Conservation (phyloP, 169 alveolate genomes). For the Plasmodium vivax region DNA sequence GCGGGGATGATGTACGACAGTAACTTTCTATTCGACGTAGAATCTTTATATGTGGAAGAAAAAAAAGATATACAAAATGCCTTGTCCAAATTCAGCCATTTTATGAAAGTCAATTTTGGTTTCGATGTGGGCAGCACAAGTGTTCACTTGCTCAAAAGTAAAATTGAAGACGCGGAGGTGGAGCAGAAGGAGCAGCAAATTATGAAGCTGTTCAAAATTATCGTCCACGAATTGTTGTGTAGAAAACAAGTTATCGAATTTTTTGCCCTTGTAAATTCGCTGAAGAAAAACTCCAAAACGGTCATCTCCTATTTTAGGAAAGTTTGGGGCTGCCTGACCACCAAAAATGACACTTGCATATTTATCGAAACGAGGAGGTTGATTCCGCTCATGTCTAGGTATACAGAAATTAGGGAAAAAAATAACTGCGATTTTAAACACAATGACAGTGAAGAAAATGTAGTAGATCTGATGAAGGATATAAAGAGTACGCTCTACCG, state of each 20-base stretch:
- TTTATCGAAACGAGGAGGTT: neutral
- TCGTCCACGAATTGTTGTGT: conserved; percentile 22
- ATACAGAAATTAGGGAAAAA: conserved; percentile 5
- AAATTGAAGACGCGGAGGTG: neutral
- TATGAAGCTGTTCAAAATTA: neutral
- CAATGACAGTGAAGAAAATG: neutral
- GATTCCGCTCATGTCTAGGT: neutral
- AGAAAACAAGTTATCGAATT: conserved; percentile 2
- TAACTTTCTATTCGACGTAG: conserved; percentile 11
- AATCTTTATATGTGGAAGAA: conserved; percentile 3
- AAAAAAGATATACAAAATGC: conserved; percentile 9
- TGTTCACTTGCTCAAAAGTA: neutral
- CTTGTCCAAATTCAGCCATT: neutral
- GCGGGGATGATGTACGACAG: neutral
- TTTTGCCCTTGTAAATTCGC: neutral
- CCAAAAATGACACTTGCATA: neutral
- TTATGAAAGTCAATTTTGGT: conserved; percentile 7
- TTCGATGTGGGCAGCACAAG: neutral
- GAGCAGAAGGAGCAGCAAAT: neutral
- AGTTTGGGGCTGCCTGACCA: neutral
- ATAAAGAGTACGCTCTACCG: neutral
- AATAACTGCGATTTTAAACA: neutral
- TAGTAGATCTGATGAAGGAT: neutral
- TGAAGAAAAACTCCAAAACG: neutral
- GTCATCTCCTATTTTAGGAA: neutral